A percentile compares a stretch with the other conserved stretches of the same genome.
Evolutionary conservation across 2,329 filamentous ascomycete species (phyloP).

Genomic region (Berkeleyomyces rouxiae): DNA sequence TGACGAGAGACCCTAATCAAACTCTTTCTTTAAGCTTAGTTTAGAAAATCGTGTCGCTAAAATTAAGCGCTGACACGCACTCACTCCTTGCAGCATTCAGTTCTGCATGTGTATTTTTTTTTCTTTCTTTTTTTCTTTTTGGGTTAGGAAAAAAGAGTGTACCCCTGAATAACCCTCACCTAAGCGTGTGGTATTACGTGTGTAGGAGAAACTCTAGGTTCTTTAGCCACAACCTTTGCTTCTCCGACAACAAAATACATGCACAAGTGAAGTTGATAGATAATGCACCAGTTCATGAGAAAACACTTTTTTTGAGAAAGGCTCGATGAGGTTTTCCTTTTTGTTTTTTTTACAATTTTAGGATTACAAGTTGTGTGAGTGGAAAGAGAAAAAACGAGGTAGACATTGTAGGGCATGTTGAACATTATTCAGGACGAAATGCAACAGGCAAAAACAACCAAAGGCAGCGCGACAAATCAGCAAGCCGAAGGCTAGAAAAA

Average conservation of each 20-base stretch:
- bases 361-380: no score
- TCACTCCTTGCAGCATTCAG: background rate
- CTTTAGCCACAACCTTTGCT: no score
- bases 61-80: background rate
- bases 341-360: no score
- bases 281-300: background rate
- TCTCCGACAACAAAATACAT: background rate
- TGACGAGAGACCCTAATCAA: no score
- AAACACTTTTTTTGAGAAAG: background rate
- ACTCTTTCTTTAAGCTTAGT: background rate
- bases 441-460: conserved; percentile 3
- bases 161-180: background rate
- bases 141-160: background rate
- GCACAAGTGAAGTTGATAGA: background rate
- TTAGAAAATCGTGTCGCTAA: background rate
- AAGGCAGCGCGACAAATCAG: background rate
- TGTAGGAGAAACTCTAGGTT: background rate
- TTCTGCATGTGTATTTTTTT: background rate
- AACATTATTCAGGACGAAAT: background rate
- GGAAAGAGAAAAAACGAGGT: no score
- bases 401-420: background rate
- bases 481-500: background rate
- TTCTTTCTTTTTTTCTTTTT: background rate
- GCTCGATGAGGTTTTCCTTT: no score
- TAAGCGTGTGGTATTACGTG: background rate